These are phyloP conservation scores for Groenewaldozyma auringiensis DNA, from an alignment of 1,139 yeast genomes.

Conservation along the genomic window DNA sequence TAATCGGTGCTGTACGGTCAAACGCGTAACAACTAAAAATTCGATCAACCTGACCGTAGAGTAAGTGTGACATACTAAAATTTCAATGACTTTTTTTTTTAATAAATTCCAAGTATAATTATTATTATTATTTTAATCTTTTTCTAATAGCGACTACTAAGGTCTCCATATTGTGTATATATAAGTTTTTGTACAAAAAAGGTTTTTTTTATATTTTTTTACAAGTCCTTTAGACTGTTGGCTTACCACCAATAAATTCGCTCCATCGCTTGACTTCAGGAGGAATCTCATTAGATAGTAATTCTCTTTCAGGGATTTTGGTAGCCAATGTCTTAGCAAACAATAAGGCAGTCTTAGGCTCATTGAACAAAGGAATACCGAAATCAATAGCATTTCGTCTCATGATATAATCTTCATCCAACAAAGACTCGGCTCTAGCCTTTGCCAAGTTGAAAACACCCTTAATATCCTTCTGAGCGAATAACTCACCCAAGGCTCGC, in stretches of 20 bases:
- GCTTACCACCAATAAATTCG: conserved; percentile 89
- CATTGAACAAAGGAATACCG: conserved; percentile 92
- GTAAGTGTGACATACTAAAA: no score
- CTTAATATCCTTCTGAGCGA: conserved; percentile 74
- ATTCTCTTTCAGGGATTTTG: conserved; percentile 46
- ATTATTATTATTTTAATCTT: no score
- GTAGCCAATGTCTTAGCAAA: conserved; percentile 77
- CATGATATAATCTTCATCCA: conserved; percentile 93
- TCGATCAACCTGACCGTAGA: no score
- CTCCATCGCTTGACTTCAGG: conserved; percentile 91
- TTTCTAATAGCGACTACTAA: neutral
- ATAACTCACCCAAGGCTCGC: conserved; percentile 86
- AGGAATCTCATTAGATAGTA: conserved; percentile 45
- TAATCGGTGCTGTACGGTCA: no score
- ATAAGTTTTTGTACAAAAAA: neutral
- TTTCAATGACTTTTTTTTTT: no score
- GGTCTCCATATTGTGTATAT: neutral
- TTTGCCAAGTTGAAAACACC: conserved; percentile 88
- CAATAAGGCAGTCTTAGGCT: conserved; percentile 83
- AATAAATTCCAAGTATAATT: neutral
- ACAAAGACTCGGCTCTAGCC: conserved; percentile 75
- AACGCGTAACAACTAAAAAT: no score
- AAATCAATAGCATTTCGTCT: conserved; percentile 98
- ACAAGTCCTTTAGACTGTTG: conserved; percentile 41
- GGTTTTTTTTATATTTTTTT: neutral